Evolutionary conservation across 176 grass and related monocot genomes (phyloP).

Genomic region (Triticum turgidum): DNA sequence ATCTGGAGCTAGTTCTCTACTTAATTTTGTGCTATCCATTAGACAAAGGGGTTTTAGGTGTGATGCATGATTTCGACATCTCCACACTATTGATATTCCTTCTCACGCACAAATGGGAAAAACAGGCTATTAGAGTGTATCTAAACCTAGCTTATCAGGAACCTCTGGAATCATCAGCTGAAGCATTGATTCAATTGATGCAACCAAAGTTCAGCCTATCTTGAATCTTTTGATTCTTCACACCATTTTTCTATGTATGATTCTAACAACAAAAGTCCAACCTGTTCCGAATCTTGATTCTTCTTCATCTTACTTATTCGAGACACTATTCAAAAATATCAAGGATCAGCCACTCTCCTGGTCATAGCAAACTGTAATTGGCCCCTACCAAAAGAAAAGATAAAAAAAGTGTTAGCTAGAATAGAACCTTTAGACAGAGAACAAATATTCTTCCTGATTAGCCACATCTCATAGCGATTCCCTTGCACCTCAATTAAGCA

Average conservation of each 20-base stretch:
- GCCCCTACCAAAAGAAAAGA: constrained; percentile 25
- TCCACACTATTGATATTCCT: background rate
- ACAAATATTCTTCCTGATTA: constrained; percentile 2
- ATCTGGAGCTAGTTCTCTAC: background rate
- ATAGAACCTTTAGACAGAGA: background rate
- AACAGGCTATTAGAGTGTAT: background rate
- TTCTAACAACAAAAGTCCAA: too few relatives aligned
- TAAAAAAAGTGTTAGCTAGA: background rate
- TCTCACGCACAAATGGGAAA: background rate
- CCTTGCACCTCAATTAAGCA: background rate
- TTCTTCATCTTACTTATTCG: background rate
- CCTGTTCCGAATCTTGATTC: too few relatives aligned
- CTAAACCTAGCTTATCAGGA: background rate
- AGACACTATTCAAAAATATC: background rate
- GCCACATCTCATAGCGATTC: background rate
- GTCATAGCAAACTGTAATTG: background rate
- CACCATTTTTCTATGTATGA: too few relatives aligned
- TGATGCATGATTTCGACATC: too few relatives aligned
- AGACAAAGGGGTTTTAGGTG: background rate
- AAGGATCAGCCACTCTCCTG: too few relatives aligned
- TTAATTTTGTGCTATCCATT: background rate
- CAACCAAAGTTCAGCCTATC: too few relatives aligned
- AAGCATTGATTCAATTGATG: background rate
- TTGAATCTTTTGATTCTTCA: too few relatives aligned
- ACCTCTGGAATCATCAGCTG: background rate